Evolutionary conservation across 2,329 filamentous ascomycete species (phyloP), one percentile per base, ranked within the genome.

Genomic region (Cladosporium sphaerospermum): DNA sequence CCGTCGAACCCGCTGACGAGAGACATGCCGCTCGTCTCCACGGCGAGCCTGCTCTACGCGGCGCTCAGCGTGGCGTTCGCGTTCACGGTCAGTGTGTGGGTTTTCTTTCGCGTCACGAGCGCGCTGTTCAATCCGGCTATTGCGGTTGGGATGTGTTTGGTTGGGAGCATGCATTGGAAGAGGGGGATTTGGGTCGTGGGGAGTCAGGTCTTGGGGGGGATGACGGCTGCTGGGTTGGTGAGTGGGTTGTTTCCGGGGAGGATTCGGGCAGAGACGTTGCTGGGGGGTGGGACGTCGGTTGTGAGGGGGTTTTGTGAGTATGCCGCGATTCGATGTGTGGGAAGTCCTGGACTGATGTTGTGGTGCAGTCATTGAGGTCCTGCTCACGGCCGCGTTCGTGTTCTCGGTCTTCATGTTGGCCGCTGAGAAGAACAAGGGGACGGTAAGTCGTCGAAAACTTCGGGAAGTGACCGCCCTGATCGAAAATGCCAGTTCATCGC

Each of bases 401-500:
- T 65, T 69, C 53, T 63, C 62, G 37, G 62, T 68, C 23, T 59
- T 69, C 45, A 68, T 69, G 65, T 61, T 69, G 32, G 67, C 67
- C 4, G 63, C 59, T 4, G 67, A 69, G 56, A 69, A 69, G 56
- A 58, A 59, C 16, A 67, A 67, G 54, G 60, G 81, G 33, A 43
- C 16, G 34, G 46, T 50, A 23, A 31, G 36, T 39, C 23, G 23
- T 5, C 23, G 23, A 28, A 5, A 3, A 7, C 23, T 7, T 7
- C 5, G 23, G 11, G 4, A 32, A 28, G 23, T 28, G 36, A n/a
- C 16, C 16, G 9, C 16, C 9, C 36, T n/a, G 16, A 28, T 28
- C 23, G 23, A 28, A 28, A 28, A 28, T 37, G 45, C 2, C 89
- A 86, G 0, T 87, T 78, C 63, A 71, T 89, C 19, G 57, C 58